Percentiles rank a stretch among this genome's conserved stretches.
Conservation (phyloP, 441 rosid genomes). For the Mallotus repandus region DNA sequence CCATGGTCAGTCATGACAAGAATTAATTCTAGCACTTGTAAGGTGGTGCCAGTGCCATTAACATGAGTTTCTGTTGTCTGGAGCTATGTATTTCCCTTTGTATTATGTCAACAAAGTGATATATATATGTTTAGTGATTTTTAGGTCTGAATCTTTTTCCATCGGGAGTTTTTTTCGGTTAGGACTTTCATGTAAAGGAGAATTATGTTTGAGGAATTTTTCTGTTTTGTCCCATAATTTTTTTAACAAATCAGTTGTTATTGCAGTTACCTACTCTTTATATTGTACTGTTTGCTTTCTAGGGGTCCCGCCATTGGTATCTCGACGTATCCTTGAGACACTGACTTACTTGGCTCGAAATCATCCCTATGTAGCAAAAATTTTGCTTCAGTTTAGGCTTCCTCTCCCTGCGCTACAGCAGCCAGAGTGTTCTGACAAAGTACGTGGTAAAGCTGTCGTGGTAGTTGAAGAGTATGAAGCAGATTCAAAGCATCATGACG, state of each 20-base stretch:
- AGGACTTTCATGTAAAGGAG: not conserved
- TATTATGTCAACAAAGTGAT: not conserved
- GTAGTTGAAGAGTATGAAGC: constrained; percentile 50
- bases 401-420: constrained; percentile 48
- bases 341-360: constrained; percentile 86
- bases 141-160: not conserved
- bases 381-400: constrained; percentile 72
- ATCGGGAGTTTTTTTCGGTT: not conserved
- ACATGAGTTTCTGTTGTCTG: not conserved
- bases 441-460: constrained; percentile 74
- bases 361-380: constrained; percentile 80
- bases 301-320: constrained; percentile 96
- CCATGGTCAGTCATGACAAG: not conserved
- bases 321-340: constrained; percentile 90
- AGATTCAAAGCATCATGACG: constrained; percentile 35
- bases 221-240: not conserved
- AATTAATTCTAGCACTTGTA: not conserved
- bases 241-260: constrained; percentile 1
- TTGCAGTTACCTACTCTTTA: constrained; percentile 1
- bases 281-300: constrained; percentile 21
- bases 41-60: not conserved
- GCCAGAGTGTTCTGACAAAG: constrained; percentile 39
- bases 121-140: not conserved
- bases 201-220: not conserved
- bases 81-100: not conserved